Percentiles rank a stretch among this genome's conserved stretches.
Evolutionary conservation across 176 grass and related monocot genomes (phyloP).

Genomic region (bread wheat (Triticum aestivum)): DNA sequence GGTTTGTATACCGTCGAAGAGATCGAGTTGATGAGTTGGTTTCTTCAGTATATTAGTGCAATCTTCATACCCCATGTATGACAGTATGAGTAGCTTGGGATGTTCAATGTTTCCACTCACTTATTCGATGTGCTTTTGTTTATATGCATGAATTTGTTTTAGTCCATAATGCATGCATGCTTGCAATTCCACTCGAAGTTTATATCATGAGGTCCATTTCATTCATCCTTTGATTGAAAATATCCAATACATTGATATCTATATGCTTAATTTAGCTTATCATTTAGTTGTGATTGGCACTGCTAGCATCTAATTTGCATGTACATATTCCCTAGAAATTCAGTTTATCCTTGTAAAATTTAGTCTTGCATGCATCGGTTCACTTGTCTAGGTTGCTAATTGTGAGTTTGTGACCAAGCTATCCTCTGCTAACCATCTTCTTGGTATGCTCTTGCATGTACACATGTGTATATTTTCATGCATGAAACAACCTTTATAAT

Average conservation of each 20-base stretch:
- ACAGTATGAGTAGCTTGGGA: neutral
- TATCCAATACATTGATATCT: neutral
- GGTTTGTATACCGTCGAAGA: too few relatives aligned
- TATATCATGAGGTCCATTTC: neutral
- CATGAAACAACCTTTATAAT: neutral
- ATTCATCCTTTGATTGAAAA: neutral
- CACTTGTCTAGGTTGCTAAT: too few relatives aligned
- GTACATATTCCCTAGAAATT: neutral
- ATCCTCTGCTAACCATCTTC: neutral
- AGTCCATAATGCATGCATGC: neutral
- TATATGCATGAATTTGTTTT: neutral
- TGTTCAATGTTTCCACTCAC: neutral
- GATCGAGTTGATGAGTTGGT: neutral
- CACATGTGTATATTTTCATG: neutral
- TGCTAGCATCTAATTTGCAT: neutral
- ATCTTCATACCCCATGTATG: neutral
- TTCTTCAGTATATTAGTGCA: neutral
- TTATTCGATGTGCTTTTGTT: neutral
- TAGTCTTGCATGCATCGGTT: too few relatives aligned
- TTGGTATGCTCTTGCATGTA: neutral
- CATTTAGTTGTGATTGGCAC: conserved; percentile 4
- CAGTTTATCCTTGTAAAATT: neutral
- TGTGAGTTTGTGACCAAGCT: neutral
- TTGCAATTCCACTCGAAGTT: neutral
- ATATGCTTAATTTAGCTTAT: conserved; percentile 17